phyloP scores from a whole-genome alignment of 768 basidiomycete species.

The Boletus sp. region DNA sequence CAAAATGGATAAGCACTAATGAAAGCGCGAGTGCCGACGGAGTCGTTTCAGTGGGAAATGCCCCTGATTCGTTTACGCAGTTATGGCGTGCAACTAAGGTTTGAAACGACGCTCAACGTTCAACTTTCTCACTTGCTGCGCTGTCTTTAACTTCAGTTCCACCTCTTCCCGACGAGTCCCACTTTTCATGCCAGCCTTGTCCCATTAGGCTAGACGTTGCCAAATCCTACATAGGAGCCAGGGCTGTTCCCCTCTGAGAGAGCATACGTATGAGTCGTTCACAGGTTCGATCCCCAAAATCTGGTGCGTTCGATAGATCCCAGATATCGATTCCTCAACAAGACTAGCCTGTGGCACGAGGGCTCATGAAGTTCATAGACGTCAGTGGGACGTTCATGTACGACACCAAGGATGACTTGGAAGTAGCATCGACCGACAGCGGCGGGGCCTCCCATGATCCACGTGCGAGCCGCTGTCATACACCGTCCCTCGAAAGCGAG shows the following conservation, averaged over 20 bases:
- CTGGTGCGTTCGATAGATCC: constrained; percentile 11
- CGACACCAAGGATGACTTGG: constrained; percentile 10
- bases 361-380: constrained; percentile 15
- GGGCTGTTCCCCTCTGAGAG: background rate
- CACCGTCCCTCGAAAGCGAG: constrained; percentile 14
- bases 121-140: background rate
- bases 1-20: no score
- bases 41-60: no score
- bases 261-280: constrained; percentile 11
- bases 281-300: constrained; percentile 1
- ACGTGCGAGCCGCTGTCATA: background rate
- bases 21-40: no score
- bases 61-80: background rate
- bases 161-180: background rate
- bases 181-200: background rate
- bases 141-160: background rate
- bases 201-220: background rate
- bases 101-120: background rate
- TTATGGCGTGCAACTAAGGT: background rate
- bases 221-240: background rate
- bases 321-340: background rate
- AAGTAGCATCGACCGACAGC: background rate
- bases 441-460: background rate
- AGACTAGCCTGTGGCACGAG: background rate
- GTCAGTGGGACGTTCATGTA: background rate